Base-by-base conservation (phyloP, 257 asterid species). In the Solanum ahanhuiri region DNA sequence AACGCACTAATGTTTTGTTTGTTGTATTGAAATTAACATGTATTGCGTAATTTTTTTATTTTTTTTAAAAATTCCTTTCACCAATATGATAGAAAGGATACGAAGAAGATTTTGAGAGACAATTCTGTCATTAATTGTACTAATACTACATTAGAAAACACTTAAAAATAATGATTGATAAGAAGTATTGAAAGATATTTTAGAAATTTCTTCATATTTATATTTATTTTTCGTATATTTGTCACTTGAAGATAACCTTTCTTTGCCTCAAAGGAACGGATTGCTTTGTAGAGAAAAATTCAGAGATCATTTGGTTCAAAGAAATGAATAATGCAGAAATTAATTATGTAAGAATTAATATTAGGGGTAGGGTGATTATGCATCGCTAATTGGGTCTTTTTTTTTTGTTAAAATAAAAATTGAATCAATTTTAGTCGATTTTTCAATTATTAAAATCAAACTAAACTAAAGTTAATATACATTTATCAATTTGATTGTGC, bases 111-210 rank as follows among this genome's bases (percentile, higher is more conserved):
- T 1, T 63, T 9, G 70, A 63, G 3, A 63, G 31, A 4, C 15
- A n/a, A n/a, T 63, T 63, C 0, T n/a, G 17, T 4, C 0, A n/a
- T 60, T n/a, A 60, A 60, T 3, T 0, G 9, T 58, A 58, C 12
- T 58, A 20, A 58, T 58, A 8, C 66, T 18, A 45, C 57, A 45
- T 45, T 45, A 45, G 18, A 20, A 3, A 20, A 58, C 11, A 7
- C 11, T 57, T 58, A 18, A 9, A 31, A 71, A 34, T 34, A 69
- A 30, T 6, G 1, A 69, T 14, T 67, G 3, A 51, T 51, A 51
- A 51, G 60, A 15, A 51, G n/a, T 51, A 51, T 51, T 51, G 3
- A 45, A 45, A 45, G 57, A 12, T 45, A 45, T 12, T 45, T 45
- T 45, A 45, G 57, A 45, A 45, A 12, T 45, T 45, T 45, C 57